Evolutionary conservation across 2,329 filamentous ascomycete species (phyloP).

Genomic region (Arthrobotrys musiformis): DNA sequence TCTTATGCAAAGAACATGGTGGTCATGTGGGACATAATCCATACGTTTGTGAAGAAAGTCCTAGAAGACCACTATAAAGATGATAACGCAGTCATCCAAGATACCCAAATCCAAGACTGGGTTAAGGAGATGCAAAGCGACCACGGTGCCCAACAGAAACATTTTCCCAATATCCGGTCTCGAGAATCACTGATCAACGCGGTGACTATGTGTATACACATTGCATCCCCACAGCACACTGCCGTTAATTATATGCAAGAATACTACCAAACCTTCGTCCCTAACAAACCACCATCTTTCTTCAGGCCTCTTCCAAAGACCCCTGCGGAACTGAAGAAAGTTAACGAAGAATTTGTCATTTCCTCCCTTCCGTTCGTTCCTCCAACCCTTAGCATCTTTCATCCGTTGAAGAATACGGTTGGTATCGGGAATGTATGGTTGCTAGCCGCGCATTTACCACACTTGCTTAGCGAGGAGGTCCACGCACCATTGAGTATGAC

Average conservation of each 20-base stretch:
- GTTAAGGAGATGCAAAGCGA: constrained; percentile 62
- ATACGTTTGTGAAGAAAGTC: constrained; percentile 64
- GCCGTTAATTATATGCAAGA: constrained; percentile 68
- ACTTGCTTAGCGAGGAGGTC: constrained; percentile 65
- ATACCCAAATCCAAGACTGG: constrained; percentile 63
- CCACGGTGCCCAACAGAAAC: constrained; percentile 61
- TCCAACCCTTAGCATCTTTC: neutral
- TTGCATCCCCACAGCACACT: constrained; percentile 67
- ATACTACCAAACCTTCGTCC: constrained; percentile 67
- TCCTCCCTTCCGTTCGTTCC: constrained; percentile 64
- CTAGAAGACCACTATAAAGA: constrained; percentile 61
- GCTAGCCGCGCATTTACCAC: constrained; percentile 65
- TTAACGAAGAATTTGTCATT: constrained; percentile 61
- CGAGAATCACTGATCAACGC: constrained; percentile 62
- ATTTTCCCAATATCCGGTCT: constrained; percentile 64
- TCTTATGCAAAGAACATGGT: constrained; percentile 66
- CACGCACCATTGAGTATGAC: constrained; percentile 63
- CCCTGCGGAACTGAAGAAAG: constrained; percentile 60
- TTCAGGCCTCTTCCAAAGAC: constrained; percentile 61
- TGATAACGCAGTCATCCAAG: constrained; percentile 58
- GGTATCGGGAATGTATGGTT: constrained; percentile 64
- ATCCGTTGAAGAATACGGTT: neutral
- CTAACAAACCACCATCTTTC: constrained; percentile 64
- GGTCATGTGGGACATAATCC: constrained; percentile 65
- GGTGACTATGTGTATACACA: constrained; percentile 68